phyloP scores from a whole-genome alignment of 768 basidiomycete species.

The Dioszegia hungarica region DNA sequence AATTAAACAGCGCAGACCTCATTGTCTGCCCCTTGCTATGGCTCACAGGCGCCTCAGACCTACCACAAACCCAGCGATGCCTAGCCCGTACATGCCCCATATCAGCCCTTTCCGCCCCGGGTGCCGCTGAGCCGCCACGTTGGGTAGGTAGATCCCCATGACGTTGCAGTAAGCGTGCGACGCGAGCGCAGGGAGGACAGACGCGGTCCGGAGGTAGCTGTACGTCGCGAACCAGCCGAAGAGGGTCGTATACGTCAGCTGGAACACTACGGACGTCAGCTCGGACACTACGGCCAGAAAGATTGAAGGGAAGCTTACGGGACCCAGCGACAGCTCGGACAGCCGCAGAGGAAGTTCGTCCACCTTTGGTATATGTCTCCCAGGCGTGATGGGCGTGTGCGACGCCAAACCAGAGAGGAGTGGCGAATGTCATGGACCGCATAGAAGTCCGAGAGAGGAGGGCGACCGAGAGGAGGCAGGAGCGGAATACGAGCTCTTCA shows the following conservation, averaged over 20 bases:
- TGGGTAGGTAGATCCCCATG: constrained; percentile 79
- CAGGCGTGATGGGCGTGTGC: constrained; percentile 91
- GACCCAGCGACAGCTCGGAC: constrained; percentile 54
- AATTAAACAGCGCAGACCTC: too few relatives aligned
- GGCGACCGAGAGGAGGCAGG: constrained; percentile 72
- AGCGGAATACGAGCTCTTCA: constrained; percentile 86
- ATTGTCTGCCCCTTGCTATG: too few relatives aligned
- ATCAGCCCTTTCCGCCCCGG: constrained; percentile 56
- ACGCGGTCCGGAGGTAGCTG: constrained; percentile 76
- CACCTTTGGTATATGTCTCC: constrained; percentile 73
- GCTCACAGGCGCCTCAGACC: constrained; percentile 30
- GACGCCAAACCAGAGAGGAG: constrained; percentile 81
- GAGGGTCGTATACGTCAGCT: constrained; percentile 81
- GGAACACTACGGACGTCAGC: constrained; percentile 62
- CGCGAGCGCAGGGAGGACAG: constrained; percentile 67
- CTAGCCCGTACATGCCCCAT: constrained; percentile 56
- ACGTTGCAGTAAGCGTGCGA: constrained; percentile 90
- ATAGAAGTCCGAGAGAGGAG: constrained; percentile 59
- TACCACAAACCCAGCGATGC: constrained; percentile 59
- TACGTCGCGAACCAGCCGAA: constrained; percentile 86
- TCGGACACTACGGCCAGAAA: background rate
- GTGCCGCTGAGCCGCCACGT: constrained; percentile 57
- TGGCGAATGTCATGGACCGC: constrained; percentile 65
- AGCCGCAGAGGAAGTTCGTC: constrained; percentile 62
- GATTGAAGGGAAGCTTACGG: constrained; percentile 48